Conservation (phyloP, 345 rosid species). For the Eutrema yunnanense region DNA sequence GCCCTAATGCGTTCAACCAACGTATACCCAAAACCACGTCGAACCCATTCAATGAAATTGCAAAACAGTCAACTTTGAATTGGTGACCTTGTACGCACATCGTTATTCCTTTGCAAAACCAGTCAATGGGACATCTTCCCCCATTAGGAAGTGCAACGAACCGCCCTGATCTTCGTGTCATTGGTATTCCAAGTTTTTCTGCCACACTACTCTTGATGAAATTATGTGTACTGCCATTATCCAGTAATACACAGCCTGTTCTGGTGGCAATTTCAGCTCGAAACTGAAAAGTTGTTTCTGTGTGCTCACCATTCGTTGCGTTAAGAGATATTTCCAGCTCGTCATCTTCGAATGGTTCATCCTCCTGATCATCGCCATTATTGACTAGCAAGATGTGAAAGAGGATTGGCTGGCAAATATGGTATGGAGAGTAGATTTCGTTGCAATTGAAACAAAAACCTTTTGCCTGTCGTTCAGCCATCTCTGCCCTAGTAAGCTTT, state of each 20-base stretch:
- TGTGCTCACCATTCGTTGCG: background rate
- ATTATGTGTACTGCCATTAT: background rate
- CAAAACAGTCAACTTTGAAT: background rate
- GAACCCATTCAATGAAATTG: background rate
- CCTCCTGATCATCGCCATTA: background rate
- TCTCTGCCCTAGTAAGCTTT: too few relatives aligned
- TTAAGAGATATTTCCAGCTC: too few relatives aligned
- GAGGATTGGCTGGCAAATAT: too few relatives aligned
- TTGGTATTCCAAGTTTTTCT: background rate
- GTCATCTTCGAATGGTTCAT: background rate
- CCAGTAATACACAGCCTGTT: background rate
- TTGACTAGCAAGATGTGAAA: too few relatives aligned
- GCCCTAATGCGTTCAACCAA: too few relatives aligned
- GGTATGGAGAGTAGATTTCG: too few relatives aligned
- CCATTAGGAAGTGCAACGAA: background rate
- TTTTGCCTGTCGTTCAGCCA: too few relatives aligned
- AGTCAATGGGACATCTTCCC: background rate
- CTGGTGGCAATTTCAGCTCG: background rate
- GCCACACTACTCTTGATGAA: background rate
- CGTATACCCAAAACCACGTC: too few relatives aligned
- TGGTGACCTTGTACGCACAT: background rate
- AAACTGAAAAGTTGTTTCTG: background rate
- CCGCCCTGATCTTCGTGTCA: fast-evolving
- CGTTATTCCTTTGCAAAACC: background rate
- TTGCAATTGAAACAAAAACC: too few relatives aligned